Percentiles rank a stretch among this genome's conserved stretches.
These are phyloP conservation scores for Crithidia thermophila DNA, from an alignment of 208 protist genomes.

Conservation along the genomic window DNA sequence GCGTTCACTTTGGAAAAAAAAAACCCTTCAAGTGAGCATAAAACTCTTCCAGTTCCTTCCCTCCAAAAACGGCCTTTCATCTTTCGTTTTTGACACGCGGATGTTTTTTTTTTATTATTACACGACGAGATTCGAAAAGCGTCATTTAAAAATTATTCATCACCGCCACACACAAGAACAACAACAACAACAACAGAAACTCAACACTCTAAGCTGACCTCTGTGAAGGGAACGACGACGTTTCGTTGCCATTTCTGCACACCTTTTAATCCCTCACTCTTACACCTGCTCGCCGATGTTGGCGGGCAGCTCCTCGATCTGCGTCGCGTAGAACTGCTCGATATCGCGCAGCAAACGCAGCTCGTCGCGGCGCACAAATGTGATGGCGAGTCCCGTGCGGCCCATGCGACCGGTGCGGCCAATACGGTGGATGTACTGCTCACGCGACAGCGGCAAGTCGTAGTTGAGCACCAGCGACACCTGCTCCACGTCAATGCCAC, in stretches of 20 bases:
- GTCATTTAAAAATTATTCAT: too few species aligned
- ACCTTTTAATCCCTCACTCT: slow-evolving; percentile 1
- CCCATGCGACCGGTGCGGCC: slow-evolving; percentile 98
- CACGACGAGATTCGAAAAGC: too few species aligned
- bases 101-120: too few species aligned
- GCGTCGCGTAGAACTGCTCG: slow-evolving; percentile 97
- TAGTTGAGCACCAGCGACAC: slow-evolving; percentile 99
- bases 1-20: too few species aligned
- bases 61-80: too few species aligned
- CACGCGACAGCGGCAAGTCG: slow-evolving; percentile 95
- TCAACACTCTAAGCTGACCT: too few species aligned
- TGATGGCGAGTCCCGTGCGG: slow-evolving; percentile 98
- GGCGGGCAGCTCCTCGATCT: slow-evolving; percentile 96
- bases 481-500: slow-evolving; percentile 97
- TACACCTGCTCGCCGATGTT: slow-evolving; percentile 79
- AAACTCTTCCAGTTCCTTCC: too few species aligned
- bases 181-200: not conserved
- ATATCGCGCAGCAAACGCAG: slow-evolving; percentile 94
- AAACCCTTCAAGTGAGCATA: too few species aligned
- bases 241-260: not conserved
- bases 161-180: slow-evolving; percentile 10
- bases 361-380: slow-evolving; percentile 97
- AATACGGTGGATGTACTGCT: slow-evolving; percentile 96
- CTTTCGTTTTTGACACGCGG: too few species aligned
- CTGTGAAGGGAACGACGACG: not conserved